Conservation (phyloP, 2,329 filamentous ascomycete species). For the Fusarium verrucosum region DNA sequence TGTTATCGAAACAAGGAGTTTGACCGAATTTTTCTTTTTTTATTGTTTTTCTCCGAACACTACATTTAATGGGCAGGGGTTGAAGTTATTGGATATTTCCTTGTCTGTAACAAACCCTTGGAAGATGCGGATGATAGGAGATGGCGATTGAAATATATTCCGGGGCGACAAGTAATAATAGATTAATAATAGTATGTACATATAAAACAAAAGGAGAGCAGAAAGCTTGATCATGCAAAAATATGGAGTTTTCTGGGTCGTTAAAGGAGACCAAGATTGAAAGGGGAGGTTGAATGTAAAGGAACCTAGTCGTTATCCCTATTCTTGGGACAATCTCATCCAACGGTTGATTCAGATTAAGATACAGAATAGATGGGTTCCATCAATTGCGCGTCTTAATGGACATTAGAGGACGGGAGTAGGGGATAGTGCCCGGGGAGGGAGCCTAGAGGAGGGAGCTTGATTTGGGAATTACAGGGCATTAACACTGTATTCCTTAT, state of each 20-base stretch:
- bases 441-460: neutral
- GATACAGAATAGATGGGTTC: neutral
- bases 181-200: neutral
- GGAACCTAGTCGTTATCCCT: constrained; percentile 1
- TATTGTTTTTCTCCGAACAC: constrained; percentile 13
- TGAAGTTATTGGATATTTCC: constrained; percentile 13
- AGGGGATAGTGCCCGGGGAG: neutral
- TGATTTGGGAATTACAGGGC: too few species aligned
- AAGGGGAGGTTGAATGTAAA: constrained; percentile 1
- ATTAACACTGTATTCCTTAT: neutral
- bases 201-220: constrained; percentile 23
- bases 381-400: constrained; percentile 23
- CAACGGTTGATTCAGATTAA: constrained; percentile 16
- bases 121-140: neutral
- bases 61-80: constrained; percentile 5
- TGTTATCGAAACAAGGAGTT: neutral
- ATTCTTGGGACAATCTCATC: neutral
- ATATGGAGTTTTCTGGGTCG: constrained; percentile 17
- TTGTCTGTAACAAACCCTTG: constrained; percentile 18
- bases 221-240: constrained; percentile 30
- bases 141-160: neutral
- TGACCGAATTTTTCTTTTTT: constrained; percentile 2
- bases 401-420: constrained; percentile 15
- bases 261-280: constrained; percentile 14
- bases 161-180: constrained; percentile 8